Conservation (phyloP, 176 grass and related monocot species). For the Tuctoria greenei region DNA sequence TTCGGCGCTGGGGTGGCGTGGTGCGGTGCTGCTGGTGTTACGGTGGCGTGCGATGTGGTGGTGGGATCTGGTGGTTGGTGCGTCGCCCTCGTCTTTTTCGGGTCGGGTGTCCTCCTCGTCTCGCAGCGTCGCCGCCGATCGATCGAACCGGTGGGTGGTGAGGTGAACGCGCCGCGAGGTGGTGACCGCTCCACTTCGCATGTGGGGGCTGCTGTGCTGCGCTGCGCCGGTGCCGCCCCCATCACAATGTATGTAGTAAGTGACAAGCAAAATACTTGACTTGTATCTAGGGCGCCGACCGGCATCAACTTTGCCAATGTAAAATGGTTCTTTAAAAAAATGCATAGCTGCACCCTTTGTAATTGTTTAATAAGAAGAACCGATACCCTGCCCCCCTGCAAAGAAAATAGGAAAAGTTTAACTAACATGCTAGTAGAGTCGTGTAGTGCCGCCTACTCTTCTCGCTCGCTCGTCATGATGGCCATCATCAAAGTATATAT, state of each 20-base stretch:
- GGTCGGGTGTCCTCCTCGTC: background rate
- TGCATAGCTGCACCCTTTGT: too few species aligned
- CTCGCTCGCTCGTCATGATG: too few species aligned
- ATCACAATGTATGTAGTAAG: too few species aligned
- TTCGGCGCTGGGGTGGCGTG: background rate
- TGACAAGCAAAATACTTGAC: too few species aligned
- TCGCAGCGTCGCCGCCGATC: background rate
- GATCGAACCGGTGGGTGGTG: background rate
- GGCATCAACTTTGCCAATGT: background rate
- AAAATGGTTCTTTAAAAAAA: too few species aligned
- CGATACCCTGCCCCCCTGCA: too few species aligned
- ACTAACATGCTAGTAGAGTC: too few species aligned
- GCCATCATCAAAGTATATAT: too few species aligned
- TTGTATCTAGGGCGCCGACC: too few species aligned
- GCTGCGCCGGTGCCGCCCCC: background rate
- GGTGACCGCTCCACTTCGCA: slow-evolving; percentile 67
- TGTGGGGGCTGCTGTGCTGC: background rate
- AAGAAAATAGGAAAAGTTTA: too few species aligned
- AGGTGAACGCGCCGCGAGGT: slow-evolving; percentile 2
- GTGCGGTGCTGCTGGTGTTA: slow-evolving; percentile 5
- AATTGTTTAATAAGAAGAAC: too few species aligned
- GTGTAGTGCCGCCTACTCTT: too few species aligned
- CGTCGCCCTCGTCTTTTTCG: slow-evolving; percentile 48
- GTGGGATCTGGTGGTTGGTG: slow-evolving; percentile 61
- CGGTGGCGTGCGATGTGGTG: slow-evolving; percentile 47